A percentile compares a stretch with the other conserved stretches of the same genome.
phyloP scores from a whole-genome alignment of 169 alveolate species.

The Plasmodium yoelii region DNA sequence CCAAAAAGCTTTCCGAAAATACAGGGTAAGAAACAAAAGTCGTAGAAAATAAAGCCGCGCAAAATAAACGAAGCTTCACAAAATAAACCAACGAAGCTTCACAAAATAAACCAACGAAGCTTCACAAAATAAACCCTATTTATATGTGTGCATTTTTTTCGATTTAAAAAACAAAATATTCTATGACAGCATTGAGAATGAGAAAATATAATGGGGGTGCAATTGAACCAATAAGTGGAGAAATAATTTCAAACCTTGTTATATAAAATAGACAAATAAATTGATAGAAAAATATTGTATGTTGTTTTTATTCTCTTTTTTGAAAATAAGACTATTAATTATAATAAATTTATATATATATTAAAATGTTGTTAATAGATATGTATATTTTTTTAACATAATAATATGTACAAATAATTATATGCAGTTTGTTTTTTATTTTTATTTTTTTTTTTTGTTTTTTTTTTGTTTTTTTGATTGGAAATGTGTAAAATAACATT shows the following conservation, averaged over 20 bases:
- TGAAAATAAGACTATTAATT: no score
- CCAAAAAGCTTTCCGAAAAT: conserved; percentile 20
- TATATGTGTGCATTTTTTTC: neutral
- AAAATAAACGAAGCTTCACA: neutral
- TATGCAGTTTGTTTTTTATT: no score
- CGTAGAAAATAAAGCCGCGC: neutral
- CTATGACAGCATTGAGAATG: conserved; percentile 20
- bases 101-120: neutral
- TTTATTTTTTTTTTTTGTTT: no score
- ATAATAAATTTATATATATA: neutral
- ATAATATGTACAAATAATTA: no score
- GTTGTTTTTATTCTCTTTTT: neutral
- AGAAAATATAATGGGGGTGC: conserved; percentile 39
- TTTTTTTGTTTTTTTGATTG: no score
- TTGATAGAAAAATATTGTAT: conserved; percentile 5
- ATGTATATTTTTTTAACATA: no score
- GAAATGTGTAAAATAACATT: no score
- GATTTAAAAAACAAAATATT: neutral
- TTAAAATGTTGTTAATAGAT: neutral
- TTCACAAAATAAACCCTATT: neutral
- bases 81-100: neutral
- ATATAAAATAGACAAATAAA: neutral
- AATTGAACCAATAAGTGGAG: conserved; percentile 67
- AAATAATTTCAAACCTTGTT: conserved; percentile 18
- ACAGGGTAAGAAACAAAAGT: conserved; percentile 8